Evolutionary conservation across 2,329 filamentous ascomycete species (phyloP).

Genomic region (Fusarium miscanthi): DNA sequence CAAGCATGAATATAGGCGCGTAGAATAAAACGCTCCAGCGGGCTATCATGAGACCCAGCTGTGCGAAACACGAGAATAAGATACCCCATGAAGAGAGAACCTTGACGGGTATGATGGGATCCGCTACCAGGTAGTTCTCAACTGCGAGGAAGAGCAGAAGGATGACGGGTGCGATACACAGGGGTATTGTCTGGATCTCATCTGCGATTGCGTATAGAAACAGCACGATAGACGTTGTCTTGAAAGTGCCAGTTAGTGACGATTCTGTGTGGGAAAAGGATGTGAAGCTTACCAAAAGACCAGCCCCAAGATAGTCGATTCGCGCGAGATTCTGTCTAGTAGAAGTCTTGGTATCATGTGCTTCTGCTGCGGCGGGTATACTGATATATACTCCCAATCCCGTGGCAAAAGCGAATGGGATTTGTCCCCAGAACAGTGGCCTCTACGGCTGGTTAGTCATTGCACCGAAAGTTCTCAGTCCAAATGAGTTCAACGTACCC

Average conservation of each 20-base stretch:
- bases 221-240: constrained; percentile 74
- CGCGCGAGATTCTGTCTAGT: constrained; percentile 66
- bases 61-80: constrained; percentile 77
- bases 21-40: constrained; percentile 87
- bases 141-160: constrained; percentile 68
- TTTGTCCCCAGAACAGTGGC: constrained; percentile 78
- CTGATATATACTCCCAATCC: constrained; percentile 72
- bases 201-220: constrained; percentile 78
- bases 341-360: constrained; percentile 41
- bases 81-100: constrained; percentile 77
- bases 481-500: constrained; percentile 63
- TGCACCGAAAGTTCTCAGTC: background rate
- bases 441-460: constrained; percentile 59
- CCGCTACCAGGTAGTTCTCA: constrained; percentile 70
- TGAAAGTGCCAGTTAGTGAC: constrained; percentile 6
- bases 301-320: constrained; percentile 80
- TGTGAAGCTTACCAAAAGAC: constrained; percentile 66
- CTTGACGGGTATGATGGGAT: constrained; percentile 80
- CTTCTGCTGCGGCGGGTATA: constrained; percentile 62
- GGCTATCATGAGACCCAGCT: constrained; percentile 82
- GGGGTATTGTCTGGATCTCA: constrained; percentile 67
- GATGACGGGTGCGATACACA: constrained; percentile 66
- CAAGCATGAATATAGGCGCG: constrained; percentile 81
- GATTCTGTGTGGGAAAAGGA: background rate
- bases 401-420: constrained; percentile 70